Evolutionary conservation across 108 stramenopile species (phyloP).

Genomic region (Skeletonema costatum): DNA sequence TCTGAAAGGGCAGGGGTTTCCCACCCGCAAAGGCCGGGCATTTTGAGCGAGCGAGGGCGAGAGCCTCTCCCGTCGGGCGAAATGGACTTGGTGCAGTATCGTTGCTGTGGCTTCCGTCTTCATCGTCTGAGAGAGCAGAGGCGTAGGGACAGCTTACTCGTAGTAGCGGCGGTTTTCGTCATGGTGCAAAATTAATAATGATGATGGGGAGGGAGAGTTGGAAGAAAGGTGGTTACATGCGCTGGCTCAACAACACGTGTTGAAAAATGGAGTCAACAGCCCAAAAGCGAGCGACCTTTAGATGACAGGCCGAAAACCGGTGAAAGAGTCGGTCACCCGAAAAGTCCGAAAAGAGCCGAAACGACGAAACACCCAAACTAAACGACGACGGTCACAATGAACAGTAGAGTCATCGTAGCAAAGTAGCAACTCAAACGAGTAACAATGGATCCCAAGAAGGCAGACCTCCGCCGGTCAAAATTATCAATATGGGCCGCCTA

Average conservation of each 20-base stretch:
- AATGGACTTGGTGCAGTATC: not conserved
- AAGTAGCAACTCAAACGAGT: not conserved
- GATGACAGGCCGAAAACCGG: too few relatives aligned
- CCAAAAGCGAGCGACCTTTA: too few relatives aligned
- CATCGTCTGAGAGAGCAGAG: conserved; percentile 46
- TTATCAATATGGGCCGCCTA: not conserved
- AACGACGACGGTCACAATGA: too few relatives aligned
- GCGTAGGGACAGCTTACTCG: conserved; percentile 33
- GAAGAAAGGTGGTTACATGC: too few relatives aligned
- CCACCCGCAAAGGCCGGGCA: conserved; percentile 68
- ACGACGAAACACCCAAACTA: too few relatives aligned
- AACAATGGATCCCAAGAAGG: not conserved
- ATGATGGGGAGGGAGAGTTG: too few relatives aligned
- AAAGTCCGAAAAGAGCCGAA: too few relatives aligned
- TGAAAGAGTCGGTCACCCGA: too few relatives aligned
- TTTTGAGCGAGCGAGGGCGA: conserved; percentile 36
- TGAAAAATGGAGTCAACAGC: too few relatives aligned
- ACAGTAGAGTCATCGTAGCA: not conserved
- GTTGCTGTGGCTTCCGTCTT: conserved; percentile 7
- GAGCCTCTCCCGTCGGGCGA: conserved; percentile 15
- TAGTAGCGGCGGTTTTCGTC: not conserved
- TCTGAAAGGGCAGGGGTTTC: conserved; percentile 66
- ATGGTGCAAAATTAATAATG: not conserved
- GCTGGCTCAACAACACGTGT: too few relatives aligned
- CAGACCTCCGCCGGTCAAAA: not conserved